Percentiles rank a stretch among this genome's conserved stretches.
Evolutionary conservation across 1,139 yeast species (phyloP).

Genomic region (Zygosaccharomyces sapae): DNA sequence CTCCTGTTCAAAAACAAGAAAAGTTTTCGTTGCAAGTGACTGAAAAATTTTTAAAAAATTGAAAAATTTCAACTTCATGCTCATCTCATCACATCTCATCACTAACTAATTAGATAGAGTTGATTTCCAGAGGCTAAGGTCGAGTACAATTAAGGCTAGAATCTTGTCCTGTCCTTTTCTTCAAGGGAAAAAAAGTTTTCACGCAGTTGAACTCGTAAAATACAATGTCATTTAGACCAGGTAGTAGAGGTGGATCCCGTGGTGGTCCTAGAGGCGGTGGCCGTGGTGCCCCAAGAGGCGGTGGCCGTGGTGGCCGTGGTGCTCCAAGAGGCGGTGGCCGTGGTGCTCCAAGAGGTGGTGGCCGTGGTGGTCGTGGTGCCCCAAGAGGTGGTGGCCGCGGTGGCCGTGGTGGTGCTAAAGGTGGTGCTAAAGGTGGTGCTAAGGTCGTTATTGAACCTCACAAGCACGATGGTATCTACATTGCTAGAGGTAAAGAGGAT

Average conservation of each 20-base stretch:
- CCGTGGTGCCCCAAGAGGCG: constrained; percentile 35
- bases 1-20: not conserved
- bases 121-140: no score
- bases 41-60: constrained; percentile 14
- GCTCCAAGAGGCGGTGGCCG: constrained; percentile 61
- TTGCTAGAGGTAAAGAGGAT: constrained; percentile 99
- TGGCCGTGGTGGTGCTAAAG: constrained; percentile 40
- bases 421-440: constrained; percentile 66
- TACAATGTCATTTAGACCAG: constrained; percentile 54
- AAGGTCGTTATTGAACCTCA: constrained; percentile 98
- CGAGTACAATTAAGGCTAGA: no score
- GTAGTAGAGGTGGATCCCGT: constrained; percentile 43
- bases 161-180: not conserved
- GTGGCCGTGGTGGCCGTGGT: constrained; percentile 41
- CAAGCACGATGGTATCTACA: constrained; percentile 95
- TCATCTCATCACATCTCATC: constrained; percentile 15
- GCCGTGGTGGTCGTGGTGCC: constrained; percentile 60
- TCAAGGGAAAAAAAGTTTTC: no score
- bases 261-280: constrained; percentile 40
- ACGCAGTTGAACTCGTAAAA: not conserved
- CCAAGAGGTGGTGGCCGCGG: constrained; percentile 77
- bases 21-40: constrained; percentile 3
- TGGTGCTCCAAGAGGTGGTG: constrained; percentile 50
- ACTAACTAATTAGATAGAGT: not conserved
- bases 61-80: constrained; percentile 12